Base-by-base conservation (phyloP, 129 eudicot species). In the Rutidosis leptorrhynchoides region DNA sequence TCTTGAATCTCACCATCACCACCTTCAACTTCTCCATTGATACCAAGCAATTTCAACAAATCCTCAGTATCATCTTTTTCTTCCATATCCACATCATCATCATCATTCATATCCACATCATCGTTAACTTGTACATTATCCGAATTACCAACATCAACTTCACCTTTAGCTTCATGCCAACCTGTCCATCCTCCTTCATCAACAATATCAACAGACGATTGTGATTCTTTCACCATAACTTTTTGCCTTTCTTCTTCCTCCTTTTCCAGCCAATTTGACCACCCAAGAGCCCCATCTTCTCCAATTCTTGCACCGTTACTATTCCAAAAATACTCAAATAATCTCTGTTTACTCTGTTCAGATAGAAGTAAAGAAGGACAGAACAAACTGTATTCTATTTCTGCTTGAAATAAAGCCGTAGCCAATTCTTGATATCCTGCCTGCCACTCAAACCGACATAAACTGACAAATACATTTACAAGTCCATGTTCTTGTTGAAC, bases 181-280 rank as follows among this genome's bases (percentile, higher is more conserved):
- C 99, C 96, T 21, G 96, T 80, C 99, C 99, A 93, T 17, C 99
- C 99, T 61, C 96, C 96, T 84, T 86, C 87, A 27, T 83, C 95
- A 60, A 64, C 83, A 45, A 33, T 67, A 64, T 67, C 61, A 64
- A 64, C 61, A 1, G 77, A 70, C 7, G 85, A 76, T 65, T 83
- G 66, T 29, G 71, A 68, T 29, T 69, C 92, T 61, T 84, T 90
- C 62, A 48, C 65, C 24, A 80, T 72, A 40, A 79, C 78, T 58
- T 78, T 84, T 55, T 86, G 92, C 64, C 95, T 81, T 40, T 83
- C 69, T 55, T 93, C 95, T 80, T 93, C 98, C 79, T 84, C 96
- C 75, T 93, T 93, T 74, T 86, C 96, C 43, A 93, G 74, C 99
- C 99, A 93, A 8, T 80, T 74, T 68, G 92, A 79, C 99, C 99